phyloP scores from a whole-genome alignment of 495 filamentous ascomycete species.

The Penicillium pulvis region DNA sequence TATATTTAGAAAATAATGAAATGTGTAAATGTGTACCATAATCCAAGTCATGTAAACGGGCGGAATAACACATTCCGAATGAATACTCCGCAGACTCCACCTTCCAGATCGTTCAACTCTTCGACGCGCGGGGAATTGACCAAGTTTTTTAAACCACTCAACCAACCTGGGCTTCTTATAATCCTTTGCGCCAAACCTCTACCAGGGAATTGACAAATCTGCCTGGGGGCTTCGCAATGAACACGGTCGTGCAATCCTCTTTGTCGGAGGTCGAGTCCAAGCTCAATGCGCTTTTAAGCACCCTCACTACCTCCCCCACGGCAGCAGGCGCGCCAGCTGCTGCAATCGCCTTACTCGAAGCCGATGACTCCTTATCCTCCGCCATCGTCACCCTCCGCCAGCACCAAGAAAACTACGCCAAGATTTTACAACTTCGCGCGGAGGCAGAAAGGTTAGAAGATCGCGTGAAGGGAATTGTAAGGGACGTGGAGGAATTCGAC shows the following conservation, averaged over 20 bases:
- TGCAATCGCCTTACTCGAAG: conserved; percentile 41
- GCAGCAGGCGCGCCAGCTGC: conserved; percentile 45
- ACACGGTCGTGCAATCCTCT: conserved; percentile 38
- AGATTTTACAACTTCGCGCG: conserved; percentile 37
- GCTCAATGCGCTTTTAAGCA: conserved; percentile 44
- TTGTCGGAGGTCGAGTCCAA: conserved; percentile 43
- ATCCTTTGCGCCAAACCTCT: not conserved
- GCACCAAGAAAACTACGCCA: conserved; percentile 48
- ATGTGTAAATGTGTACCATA: not conserved
- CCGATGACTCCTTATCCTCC: conserved; percentile 44
- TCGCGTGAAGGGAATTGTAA: conserved; percentile 44
- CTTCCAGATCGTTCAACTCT: not conserved
- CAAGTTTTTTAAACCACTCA: not conserved
- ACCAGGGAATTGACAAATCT: not conserved
- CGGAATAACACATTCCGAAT: not conserved
- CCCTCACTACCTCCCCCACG: conserved; percentile 45
- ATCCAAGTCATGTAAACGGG: not conserved
- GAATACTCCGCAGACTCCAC: not conserved
- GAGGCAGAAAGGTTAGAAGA: conserved; percentile 44
- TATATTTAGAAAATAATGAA: not conserved
- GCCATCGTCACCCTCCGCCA: conserved; percentile 42
- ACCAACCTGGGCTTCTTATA: not conserved
- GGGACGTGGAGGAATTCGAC: conserved; percentile 42
- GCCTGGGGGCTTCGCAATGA: conserved; percentile 31
- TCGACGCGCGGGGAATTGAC: not conserved